Evolutionary conservation across 2,329 filamentous ascomycete genomes (phyloP).

Genomic region (Plectosphaerella sp.): DNA sequence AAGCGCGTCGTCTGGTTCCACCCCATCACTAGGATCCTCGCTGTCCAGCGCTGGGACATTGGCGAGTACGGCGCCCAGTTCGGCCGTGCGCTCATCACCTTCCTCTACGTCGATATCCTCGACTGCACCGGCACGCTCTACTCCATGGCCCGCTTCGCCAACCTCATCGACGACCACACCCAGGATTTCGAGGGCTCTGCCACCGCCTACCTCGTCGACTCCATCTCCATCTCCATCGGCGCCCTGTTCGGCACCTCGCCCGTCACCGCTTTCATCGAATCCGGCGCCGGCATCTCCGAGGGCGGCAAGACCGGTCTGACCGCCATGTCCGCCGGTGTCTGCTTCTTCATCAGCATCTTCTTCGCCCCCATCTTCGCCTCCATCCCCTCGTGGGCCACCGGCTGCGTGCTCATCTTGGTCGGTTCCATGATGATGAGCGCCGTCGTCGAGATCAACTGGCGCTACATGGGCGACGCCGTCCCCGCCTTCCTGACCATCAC

Average conservation of each 20-base stretch:
- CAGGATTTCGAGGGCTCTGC: slow-evolving; percentile 86
- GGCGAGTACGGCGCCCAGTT: slow-evolving; percentile 68
- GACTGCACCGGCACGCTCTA: slow-evolving; percentile 85
- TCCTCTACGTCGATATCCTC: slow-evolving; percentile 86
- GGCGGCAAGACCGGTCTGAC: slow-evolving; percentile 81
- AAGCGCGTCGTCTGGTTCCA: slow-evolving; percentile 84
- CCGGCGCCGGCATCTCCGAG: slow-evolving; percentile 85
- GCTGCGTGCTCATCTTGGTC: slow-evolving; percentile 81
- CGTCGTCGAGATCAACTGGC: slow-evolving; percentile 85
- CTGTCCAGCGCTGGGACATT: slow-evolving; percentile 71
- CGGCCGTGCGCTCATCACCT: slow-evolving; percentile 79
- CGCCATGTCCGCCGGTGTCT: slow-evolving; percentile 70
- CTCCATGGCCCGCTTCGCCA: slow-evolving; percentile 82
- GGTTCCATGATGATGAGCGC: slow-evolving; percentile 82
- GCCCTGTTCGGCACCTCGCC: slow-evolving; percentile 73
- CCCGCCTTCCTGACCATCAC: slow-evolving; percentile 81
- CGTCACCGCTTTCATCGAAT: slow-evolving; percentile 84
- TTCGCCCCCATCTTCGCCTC: slow-evolving; percentile 89
- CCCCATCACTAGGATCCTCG: slow-evolving; percentile 64
- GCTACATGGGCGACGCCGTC: slow-evolving; percentile 76
- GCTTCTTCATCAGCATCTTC: slow-evolving; percentile 84
- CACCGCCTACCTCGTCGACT: slow-evolving; percentile 79
- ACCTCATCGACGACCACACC: slow-evolving; percentile 74
- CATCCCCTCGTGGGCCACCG: slow-evolving; percentile 85
- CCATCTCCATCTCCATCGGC: slow-evolving; percentile 72